Conservation (phyloP, 768 basidiomycete species). For the Termitomyces sp. region DNA sequence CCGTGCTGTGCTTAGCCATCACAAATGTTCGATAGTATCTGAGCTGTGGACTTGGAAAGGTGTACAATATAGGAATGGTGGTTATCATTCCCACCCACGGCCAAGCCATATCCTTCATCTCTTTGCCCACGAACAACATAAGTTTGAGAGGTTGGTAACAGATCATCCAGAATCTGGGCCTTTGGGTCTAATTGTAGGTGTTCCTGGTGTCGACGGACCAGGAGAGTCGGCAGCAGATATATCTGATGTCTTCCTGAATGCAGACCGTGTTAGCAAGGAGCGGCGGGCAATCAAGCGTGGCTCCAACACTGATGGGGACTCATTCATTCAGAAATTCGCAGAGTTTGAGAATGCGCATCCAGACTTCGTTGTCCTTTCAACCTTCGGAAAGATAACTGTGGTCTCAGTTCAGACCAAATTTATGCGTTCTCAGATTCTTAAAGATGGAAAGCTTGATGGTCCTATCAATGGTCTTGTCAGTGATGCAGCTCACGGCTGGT, state of each 20-base stretch:
- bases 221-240: slow-evolving; percentile 14
- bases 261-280: slow-evolving; percentile 12
- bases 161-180: slow-evolving; percentile 14
- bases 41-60: too few relatives aligned
- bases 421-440: slow-evolving; percentile 29
- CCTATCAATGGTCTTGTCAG: slow-evolving; percentile 34
- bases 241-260: slow-evolving; percentile 18
- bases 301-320: slow-evolving; percentile 1
- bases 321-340: slow-evolving; percentile 17
- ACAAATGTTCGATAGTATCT: too few relatives aligned
- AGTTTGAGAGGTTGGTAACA: not conserved
- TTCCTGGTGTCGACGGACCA: slow-evolving; percentile 15
- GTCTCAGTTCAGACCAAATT: slow-evolving; percentile 27
- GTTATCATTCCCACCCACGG: slow-evolving; percentile 5
- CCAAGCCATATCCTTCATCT: slow-evolving; percentile 9
- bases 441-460: slow-evolving; percentile 10
- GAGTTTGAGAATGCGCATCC: slow-evolving; percentile 17
- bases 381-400: slow-evolving; percentile 22
- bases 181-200: slow-evolving; percentile 15
- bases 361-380: slow-evolving; percentile 20
- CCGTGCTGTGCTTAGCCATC: too few relatives aligned
- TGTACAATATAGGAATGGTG: not conserved
- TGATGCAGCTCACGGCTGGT: slow-evolving; percentile 37
- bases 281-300: slow-evolving; percentile 1
- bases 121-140: not conserved